Base-by-base conservation (phyloP, 305 asterid genomes). In the Fraxinus greggii region DNA sequence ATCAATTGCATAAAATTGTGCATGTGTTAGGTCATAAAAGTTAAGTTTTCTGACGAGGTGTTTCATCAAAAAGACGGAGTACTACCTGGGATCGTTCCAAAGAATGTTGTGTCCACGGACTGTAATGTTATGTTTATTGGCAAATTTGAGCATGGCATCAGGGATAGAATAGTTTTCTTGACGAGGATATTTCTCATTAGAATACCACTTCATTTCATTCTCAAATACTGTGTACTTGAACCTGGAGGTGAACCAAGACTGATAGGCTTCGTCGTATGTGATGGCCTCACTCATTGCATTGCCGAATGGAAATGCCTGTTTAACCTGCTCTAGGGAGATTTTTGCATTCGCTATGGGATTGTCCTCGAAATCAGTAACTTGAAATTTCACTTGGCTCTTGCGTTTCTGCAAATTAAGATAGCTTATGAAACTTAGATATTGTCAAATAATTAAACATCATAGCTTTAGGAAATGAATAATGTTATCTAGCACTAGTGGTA, bases 121-220 rank as follows among this genome's bases (percentile, higher is more conserved):
- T 0, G 19, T 32, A 29, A 86, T 56, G 3, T 78, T 72, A 26
- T 45, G 73, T 0, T 40, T 48, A 7, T 78, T 26, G 69, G 67
- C 75, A 0, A 86, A 76, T 0, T 61, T 7, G 35, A 84, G 77
- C 86, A 88, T 32, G 29, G 86, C 76, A 29, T 88, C 91, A 0
- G 87, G 51, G 13, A 31, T 48, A 0, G 83, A 79, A 59, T 88
- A 88, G 82, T 86, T 84, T 78, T 38, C 86, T 21, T 32, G 36
- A 32, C 87, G 88, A 0, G 28, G 78, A 12, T 56, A 23, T 3
- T 31, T 12, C 80, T 90, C 92, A 1, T 77, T 84, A 21, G 7
- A 21, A 67, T 77, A 77, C 92, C 92, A 90, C 76, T 90, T 90
- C 90, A 90, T 84, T 80, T 90, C 92, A 35, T 90, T 54, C 28